Base-by-base conservation (phyloP, 1,139 yeast genomes). In the Suhomyces bribrorum region DNA sequence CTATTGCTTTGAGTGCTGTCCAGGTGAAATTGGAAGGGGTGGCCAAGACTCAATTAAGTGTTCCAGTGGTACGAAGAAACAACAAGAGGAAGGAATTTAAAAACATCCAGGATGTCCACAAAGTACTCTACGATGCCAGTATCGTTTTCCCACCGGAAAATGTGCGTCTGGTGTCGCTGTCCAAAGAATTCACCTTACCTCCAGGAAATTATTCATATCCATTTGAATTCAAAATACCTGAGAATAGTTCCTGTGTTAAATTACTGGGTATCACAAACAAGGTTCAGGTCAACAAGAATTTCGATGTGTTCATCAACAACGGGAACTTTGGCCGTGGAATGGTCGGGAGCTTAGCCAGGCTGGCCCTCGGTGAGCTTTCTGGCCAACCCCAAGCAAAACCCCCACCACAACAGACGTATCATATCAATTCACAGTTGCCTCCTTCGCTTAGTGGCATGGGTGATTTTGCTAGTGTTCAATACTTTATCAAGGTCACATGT, bases 121-220 rank as follows among this genome's bases (percentile, higher is more conserved):
- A 75, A 47, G 67, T 81, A 12, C 62, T 82, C 29, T 81, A 81
- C 48, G 77, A 77, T 40, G 72, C 81, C 0, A 46, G 57, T 31
- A 69, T 79, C 1, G 81, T 81, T 17, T 82, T 81, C 48, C 87
- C 88, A 0, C 84, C 87, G 0, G 66, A 61, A 20, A 77, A 79
- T 36, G 66, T 81, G 18, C 60, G 78, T 9, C 54, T 65, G 29
- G 77, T 73, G 2, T 66, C 79, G 14, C 62, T 61, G 34, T 66
- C 77, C 5, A 70, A 71, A 43, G 81, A 77, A 37, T 81, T 75
- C 54, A 81, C 86, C 0, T 61, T 83, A 40, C 69, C 79, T 2
- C 78, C 85, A 0, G 88, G 88, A 0, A 66, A 66, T 25, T 80
- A 83, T 53, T 52, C 63, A 2, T 82, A 80, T 51, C 80, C 81